Evolutionary conservation across 2,329 filamentous ascomycete genomes (phyloP), one percentile per base, ranked within the genome.

Genomic region (Pseudopithomyces chartarum): DNA sequence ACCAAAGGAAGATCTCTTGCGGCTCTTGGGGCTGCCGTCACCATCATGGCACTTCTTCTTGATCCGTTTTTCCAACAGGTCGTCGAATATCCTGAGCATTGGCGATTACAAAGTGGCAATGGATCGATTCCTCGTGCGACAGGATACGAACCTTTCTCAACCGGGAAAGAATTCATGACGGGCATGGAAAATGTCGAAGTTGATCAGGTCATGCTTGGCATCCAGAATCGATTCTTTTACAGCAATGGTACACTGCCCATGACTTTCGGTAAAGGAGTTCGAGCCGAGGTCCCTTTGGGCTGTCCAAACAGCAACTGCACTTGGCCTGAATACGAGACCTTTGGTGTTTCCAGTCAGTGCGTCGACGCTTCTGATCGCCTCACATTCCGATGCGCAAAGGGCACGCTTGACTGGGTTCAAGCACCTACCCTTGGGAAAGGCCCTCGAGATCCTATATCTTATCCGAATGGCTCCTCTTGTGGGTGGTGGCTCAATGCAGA

Each of bases 11-110:
- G 36, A 17, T 47, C 56, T 0, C 45, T 69, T 12, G 64, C 66
- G 1, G 56, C 65, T 11, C 45, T 68, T 15, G 65, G 64, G 32
- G 65, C 65, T 10, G 47, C 52, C 15, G 51, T 68, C 2, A 67
- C 59, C 0, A 20, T 69, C 5, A 42, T 68, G 23, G 57, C 63
- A 2, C 59, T 68, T 26, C 60, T 57, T 15, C 54, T 68, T 0
- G 65, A 69, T 49, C 61, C 61, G 11, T 64, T 64, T 38, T 64
- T 62, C 50, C 61, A 64, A 49, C 61, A 64, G 36, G 59, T 68
- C 19, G 60, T 68, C 17, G 45, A 56, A 23, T 62, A 55, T 38
- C 60, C 62, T 6, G 52, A 63, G 36, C 36, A 34, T 17, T 60
- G 58, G 55, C 39, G 47, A 15, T 12, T 56, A 19, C 49, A 54